A percentile compares a stretch with the other conserved stretches of the same genome.
Evolutionary conservation across 306 rosid species (phyloP).

Genomic region (Canavalia gladiata): DNA sequence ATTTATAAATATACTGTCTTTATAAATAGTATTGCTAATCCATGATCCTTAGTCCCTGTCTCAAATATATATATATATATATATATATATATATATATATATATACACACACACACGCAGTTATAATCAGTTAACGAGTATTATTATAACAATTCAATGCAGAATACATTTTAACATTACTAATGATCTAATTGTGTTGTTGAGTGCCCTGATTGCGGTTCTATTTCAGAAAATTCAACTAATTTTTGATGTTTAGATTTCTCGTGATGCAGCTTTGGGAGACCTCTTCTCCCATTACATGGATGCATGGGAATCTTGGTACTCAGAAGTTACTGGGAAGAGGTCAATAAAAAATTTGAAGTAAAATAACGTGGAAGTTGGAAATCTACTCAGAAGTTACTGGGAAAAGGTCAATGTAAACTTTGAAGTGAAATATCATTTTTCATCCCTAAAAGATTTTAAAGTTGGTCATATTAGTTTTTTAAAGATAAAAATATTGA

Average conservation of each 20-base stretch:
- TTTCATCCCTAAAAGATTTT: too few species aligned
- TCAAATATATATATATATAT: too few species aligned
- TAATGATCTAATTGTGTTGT: too few species aligned
- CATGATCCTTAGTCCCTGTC: too few species aligned
- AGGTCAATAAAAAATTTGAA: constrained; percentile 56
- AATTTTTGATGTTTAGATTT: constrained; percentile 8
- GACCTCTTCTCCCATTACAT: constrained; percentile 87
- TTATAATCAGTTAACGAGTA: neutral
- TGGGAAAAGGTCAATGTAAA: constrained; percentile 53
- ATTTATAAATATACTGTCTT: neutral
- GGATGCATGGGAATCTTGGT: constrained; percentile 94
- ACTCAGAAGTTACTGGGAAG: constrained; percentile 80
- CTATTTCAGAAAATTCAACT: constrained; percentile 12
- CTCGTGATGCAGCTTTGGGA: constrained; percentile 69
- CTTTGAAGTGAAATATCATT: too few species aligned
- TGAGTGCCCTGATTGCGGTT: neutral
- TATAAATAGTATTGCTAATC: neutral
- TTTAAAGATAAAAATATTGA: too few species aligned
- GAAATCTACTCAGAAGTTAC: constrained; percentile 72
- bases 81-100: too few species aligned
- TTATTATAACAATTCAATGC: neutral
- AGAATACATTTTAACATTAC: too few species aligned
- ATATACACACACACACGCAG: too few species aligned
- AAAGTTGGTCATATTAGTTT: too few species aligned
- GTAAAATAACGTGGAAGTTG: constrained; percentile 65